phyloP scores from a whole-genome alignment of 2,329 filamentous ascomycete species.

The Calonectria hongkongensis region DNA sequence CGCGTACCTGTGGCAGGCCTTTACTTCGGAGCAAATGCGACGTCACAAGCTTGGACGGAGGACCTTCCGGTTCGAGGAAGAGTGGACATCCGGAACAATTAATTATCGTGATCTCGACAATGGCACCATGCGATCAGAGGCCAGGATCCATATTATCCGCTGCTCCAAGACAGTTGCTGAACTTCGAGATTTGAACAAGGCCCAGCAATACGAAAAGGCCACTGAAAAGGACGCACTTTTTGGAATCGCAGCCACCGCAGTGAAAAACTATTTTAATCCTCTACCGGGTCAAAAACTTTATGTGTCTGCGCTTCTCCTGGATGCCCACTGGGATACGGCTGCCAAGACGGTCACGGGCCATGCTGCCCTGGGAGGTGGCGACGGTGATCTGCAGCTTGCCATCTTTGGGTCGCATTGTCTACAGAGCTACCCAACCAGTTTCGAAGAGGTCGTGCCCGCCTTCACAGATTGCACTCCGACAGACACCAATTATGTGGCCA shows the following conservation, averaged over 20 bases:
- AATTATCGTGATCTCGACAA: conserved; percentile 83
- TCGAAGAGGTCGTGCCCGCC: conserved; percentile 92
- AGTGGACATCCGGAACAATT: conserved; percentile 90
- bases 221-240: conserved; percentile 84
- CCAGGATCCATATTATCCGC: conserved; percentile 90
- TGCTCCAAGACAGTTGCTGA: conserved; percentile 89
- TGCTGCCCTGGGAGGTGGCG: conserved; percentile 85
- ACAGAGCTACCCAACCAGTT: conserved; percentile 90
- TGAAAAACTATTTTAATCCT: conserved; percentile 85
- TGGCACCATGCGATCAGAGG: conserved; percentile 89
- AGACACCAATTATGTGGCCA: conserved; percentile 86
- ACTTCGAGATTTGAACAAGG: conserved; percentile 84
- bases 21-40: conserved; percentile 97
- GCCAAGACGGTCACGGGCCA: conserved; percentile 85
- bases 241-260: conserved; percentile 84
- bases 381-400: conserved; percentile 85
- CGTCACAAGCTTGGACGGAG: conserved; percentile 90
- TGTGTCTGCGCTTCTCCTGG: conserved; percentile 89
- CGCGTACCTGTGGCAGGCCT: conserved; percentile 97
- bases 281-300: conserved; percentile 88
- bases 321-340: conserved; percentile 89
- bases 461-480: conserved; percentile 94
- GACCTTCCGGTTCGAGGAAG: conserved; percentile 93
- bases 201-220: conserved; percentile 84
- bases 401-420: conserved; percentile 95